Evolutionary conservation across 2,329 filamentous ascomycete species (phyloP).

Genomic region (Raffaelea albimanens): DNA sequence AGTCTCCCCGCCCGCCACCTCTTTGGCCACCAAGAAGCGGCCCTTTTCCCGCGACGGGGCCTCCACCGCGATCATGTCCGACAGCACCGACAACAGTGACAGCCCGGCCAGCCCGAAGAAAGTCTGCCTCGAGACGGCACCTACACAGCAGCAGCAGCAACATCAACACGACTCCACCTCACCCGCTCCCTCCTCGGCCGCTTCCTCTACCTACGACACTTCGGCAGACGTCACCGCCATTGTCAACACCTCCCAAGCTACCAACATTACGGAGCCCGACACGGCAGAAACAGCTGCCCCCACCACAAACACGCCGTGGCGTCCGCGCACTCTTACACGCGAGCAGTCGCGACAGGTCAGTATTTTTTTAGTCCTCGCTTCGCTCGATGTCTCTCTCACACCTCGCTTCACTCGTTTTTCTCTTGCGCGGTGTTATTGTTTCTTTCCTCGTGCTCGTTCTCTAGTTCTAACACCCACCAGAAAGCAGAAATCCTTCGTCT

Average conservation of each 20-base stretch:
- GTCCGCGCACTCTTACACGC: conserved; percentile 28
- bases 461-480: conserved; percentile 25
- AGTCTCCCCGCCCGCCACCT: background rate
- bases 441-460: background rate
- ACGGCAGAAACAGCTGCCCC: conserved; percentile 11
- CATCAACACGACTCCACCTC: conserved; percentile 2
- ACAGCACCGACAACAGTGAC: background rate
- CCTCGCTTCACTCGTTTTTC: too few relatives aligned
- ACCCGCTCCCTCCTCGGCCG: too few relatives aligned
- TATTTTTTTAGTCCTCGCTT: background rate
- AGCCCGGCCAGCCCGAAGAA: conserved; percentile 1
- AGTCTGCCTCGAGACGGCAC: background rate
- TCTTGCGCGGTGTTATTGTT: background rate
- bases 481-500: conserved; percentile 57
- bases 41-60: background rate
- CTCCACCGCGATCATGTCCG: background rate
- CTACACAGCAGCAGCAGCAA: background rate
- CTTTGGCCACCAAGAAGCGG: conserved; percentile 1
- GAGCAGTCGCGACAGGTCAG: conserved; percentile 44
- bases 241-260: conserved; percentile 36
- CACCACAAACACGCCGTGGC: too few relatives aligned
- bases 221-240: too few relatives aligned
- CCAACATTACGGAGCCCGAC: conserved; percentile 41
- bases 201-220: too few relatives aligned
- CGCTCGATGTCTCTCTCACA: background rate